phyloP scores from a whole-genome alignment of 805 yeast species.

The Monosporozyma aquatica region DNA sequence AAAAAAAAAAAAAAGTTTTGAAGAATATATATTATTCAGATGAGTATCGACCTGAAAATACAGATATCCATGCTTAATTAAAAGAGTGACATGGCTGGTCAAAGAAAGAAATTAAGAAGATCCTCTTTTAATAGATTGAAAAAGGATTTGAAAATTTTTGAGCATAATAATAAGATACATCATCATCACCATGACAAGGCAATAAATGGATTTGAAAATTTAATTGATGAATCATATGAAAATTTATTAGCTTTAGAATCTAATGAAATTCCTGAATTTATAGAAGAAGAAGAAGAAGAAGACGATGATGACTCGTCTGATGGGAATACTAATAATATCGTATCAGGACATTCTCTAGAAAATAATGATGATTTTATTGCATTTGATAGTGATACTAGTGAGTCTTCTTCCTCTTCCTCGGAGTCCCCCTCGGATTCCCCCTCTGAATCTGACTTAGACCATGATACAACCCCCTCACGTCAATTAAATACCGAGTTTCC shows the following conservation, averaged over 20 bases:
- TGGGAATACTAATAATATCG: not conserved
- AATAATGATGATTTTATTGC: slow-evolving; percentile 37
- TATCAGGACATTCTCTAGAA: not conserved
- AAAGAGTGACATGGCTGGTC: not conserved
- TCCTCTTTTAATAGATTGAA: slow-evolving; percentile 27
- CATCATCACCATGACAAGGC: no score
- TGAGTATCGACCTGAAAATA: no score
- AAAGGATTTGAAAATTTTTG: slow-evolving; percentile 24
- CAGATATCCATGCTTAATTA: no score
- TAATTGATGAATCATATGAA: slow-evolving; percentile 9
- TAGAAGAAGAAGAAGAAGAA: not conserved
- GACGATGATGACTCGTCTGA: not conserved
- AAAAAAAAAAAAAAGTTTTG: no score
- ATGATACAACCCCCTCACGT: not conserved
- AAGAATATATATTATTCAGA: no score
- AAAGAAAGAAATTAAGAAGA: slow-evolving; percentile 22
- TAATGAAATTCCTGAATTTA: not conserved
- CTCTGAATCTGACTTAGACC: no score
- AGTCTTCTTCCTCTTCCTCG: no score
- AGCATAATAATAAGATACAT: slow-evolving; percentile 13
- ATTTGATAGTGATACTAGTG: slow-evolving; percentile 29
- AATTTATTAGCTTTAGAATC: slow-evolving; percentile 7
- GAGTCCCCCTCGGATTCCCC: no score
- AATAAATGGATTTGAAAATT: slow-evolving; percentile 24
- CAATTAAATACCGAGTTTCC: slow-evolving; percentile 36